Conservation (phyloP, 768 basidiomycete genomes). For the Boletus subparvulus region DNA sequence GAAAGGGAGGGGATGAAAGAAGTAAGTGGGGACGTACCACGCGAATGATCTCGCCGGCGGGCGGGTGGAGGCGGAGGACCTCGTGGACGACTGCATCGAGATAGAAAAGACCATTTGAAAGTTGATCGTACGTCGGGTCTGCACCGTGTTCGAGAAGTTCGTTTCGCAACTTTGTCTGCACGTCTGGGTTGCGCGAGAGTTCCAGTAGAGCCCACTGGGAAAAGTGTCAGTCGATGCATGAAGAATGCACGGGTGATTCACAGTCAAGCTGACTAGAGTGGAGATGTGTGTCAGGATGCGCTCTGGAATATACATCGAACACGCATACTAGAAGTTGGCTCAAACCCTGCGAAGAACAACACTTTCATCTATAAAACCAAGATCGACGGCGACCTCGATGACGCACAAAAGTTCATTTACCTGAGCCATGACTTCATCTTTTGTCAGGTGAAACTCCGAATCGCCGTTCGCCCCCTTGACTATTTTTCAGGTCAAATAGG, state of each 20-base stretch:
- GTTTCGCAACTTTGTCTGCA: slow-evolving; percentile 48
- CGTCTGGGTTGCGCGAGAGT: slow-evolving; percentile 43
- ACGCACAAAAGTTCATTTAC: background rate
- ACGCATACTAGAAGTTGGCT: too few relatives aligned
- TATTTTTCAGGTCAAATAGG: slow-evolving; percentile 6
- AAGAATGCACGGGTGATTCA: too few relatives aligned
- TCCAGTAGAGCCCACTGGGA: slow-evolving; percentile 26
- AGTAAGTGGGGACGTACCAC: slow-evolving; percentile 4
- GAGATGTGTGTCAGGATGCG: too few relatives aligned
- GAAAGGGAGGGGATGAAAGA: background rate
- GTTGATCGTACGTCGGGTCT: slow-evolving; percentile 57
- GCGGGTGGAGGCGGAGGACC: slow-evolving; percentile 42
- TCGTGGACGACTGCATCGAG: slow-evolving; percentile 30
- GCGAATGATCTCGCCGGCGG: slow-evolving; percentile 27
- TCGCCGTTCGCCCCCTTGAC: slow-evolving; percentile 38
- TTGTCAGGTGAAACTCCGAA: slow-evolving; percentile 23
- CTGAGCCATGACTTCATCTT: slow-evolving; percentile 31
- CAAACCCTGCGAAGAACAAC: too few relatives aligned
- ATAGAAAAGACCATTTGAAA: slow-evolving; percentile 49
- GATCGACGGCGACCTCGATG: too few relatives aligned
- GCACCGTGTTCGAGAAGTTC: slow-evolving; percentile 44
- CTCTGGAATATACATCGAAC: too few relatives aligned
- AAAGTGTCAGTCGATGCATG: too few relatives aligned
- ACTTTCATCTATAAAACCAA: too few relatives aligned
- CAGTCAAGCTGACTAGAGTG: too few relatives aligned